phyloP scores from a whole-genome alignment of 2,329 filamentous ascomycete species.

The Alternaria rosae region DNA sequence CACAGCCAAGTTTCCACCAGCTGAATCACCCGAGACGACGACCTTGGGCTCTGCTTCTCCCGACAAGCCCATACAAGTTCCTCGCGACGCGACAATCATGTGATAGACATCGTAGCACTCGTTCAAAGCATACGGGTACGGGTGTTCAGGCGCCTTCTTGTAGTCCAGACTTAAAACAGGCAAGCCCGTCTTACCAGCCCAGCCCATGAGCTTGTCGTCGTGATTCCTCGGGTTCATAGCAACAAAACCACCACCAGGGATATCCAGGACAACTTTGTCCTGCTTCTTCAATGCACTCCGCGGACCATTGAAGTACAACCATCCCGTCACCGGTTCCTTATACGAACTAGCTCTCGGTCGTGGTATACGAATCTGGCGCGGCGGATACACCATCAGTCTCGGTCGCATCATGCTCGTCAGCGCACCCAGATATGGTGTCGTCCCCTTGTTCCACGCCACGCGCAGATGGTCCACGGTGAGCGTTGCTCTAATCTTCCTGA shows the following conservation, averaged over 20 bases:
- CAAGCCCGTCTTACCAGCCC: constrained; percentile 88
- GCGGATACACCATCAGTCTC: constrained; percentile 79
- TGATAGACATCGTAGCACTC: constrained; percentile 89
- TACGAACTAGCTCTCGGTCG: constrained; percentile 82
- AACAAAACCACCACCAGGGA: constrained; percentile 94
- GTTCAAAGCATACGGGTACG: constrained; percentile 84
- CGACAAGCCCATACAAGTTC: constrained; percentile 77
- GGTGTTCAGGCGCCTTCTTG: constrained; percentile 82
- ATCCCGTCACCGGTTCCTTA: constrained; percentile 80
- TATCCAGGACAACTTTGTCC: constrained; percentile 81
- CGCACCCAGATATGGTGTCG: constrained; percentile 81
- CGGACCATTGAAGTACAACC: constrained; percentile 94
- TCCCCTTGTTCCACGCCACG: constrained; percentile 95
- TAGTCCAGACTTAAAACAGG: constrained; percentile 93
- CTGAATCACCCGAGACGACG: constrained; percentile 80
- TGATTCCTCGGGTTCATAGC: constrained; percentile 95
- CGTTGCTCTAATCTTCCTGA: constrained; percentile 84
- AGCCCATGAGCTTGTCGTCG: constrained; percentile 91
- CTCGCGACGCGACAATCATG: constrained; percentile 73
- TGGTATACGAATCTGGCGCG: constrained; percentile 83
- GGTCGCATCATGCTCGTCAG: constrained; percentile 78
- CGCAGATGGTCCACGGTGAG: constrained; percentile 91
- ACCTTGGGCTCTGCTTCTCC: constrained; percentile 71
- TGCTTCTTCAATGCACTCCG: constrained; percentile 78
- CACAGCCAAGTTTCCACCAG: constrained; percentile 81